Base-by-base conservation (phyloP, 129 eudicot species). In the Pulicaria dysenterica region DNA sequence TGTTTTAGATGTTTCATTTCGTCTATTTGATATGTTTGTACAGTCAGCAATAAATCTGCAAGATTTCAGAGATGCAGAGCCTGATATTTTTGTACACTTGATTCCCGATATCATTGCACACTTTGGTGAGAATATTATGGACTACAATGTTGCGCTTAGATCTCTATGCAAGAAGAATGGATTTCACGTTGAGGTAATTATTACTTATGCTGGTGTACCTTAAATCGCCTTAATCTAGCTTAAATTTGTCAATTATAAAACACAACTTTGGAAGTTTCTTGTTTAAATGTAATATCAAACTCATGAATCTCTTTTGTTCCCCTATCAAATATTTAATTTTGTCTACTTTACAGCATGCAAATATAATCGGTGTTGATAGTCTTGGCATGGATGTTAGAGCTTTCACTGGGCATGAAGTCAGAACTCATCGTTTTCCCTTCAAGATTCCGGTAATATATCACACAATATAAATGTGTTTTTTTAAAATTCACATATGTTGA, bases 301-400 rank as follows among this genome's bases (percentile, higher is more conserved):
- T 45, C 37, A 37, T 4, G 39, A 11, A 12, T 58, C 16, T 37
- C 50, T 56, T 11, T 64, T 19, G 47, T 54, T 19, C 55, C 19
- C 42, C 50, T 8, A 50, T 31, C 16, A 10, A 8, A 67, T 64
- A 44, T 63, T n/a, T n/a, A n/a, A n/a, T n/a, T n/a, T n/a, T n/a
- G n/a, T n/a, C n/a, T 66, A 65, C 70, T 59, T 72, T 74, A 48
- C 69, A 89, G 96, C 81, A 82, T 19, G 96, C 96, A 76, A 78
- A 75, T 72, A 78, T 89, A 48, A 82, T 89, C 15, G 85, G 96
- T 39, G 86, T 86, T 41, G 96, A 89, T 73, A 89, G 92, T 74
- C 92, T 86, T 74, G 96, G 96, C 61, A 76, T 86, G 79, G 96
- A 89, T 64, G 96, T 89, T 69, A 82, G 92, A 48, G 85, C 80